Percentiles rank a stretch among this genome's conserved stretches.
These are phyloP conservation scores for Scedosporium dehoogii DNA, from an alignment of 2,329 filamentous ascomycete species.

Conservation along the genomic window DNA sequence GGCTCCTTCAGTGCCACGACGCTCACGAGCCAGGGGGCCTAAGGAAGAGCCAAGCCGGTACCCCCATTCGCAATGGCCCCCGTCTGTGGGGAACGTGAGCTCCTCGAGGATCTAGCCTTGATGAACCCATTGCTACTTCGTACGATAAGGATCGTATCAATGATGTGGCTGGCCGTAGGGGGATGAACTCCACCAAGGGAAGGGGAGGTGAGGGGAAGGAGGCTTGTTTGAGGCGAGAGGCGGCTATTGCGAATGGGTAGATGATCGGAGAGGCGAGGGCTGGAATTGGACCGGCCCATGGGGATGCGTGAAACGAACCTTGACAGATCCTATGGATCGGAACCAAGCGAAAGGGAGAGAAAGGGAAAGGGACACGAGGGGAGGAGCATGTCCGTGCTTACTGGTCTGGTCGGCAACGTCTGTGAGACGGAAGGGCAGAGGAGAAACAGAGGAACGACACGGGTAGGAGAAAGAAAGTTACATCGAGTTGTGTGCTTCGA, in stretches of 20 bases:
- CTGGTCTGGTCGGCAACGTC: too few relatives aligned
- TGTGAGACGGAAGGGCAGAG: not conserved
- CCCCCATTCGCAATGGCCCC: not conserved
- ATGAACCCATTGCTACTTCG: too few relatives aligned
- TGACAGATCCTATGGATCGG: not conserved
- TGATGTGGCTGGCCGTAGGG: not conserved
- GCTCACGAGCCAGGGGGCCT: too few relatives aligned
- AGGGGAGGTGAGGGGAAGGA: not conserved
- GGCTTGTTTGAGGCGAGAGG: not conserved
- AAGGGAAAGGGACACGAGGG: not conserved
- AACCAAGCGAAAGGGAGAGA: not conserved
- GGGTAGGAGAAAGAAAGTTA: too few relatives aligned
- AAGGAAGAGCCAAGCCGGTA: too few relatives aligned
- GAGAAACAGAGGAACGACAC: not conserved
- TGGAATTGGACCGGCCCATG: not conserved
- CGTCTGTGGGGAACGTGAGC: not conserved
- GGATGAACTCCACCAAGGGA: not conserved
- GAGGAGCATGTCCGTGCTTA: not conserved
- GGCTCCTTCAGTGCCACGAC: too few relatives aligned
- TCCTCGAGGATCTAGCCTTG: too few relatives aligned
- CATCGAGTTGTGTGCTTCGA: too few relatives aligned
- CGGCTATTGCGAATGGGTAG: conserved; percentile 5
- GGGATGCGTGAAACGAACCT: conserved; percentile 3
- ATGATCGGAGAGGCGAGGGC: not conserved
- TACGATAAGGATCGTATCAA: not conserved